Conservation (phyloP, 1,139 yeast genomes). For the Pichia sp. region DNA sequence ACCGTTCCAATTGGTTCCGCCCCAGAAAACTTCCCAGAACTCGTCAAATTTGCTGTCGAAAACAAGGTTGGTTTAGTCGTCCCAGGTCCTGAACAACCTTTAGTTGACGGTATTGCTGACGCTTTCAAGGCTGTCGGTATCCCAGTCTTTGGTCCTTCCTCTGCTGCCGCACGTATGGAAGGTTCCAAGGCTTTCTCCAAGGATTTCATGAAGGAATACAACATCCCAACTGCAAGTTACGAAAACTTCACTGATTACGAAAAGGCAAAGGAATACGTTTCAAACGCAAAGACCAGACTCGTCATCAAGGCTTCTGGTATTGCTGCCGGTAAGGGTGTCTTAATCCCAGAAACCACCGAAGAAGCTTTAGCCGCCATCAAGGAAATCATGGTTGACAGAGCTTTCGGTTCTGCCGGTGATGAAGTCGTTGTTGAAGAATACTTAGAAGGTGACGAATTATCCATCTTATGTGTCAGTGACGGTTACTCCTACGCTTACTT, state of each 20-base stretch:
- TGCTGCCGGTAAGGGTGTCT: conserved; percentile 98
- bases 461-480: conserved; percentile 89
- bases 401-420: conserved; percentile 93
- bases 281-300: conserved; percentile 65
- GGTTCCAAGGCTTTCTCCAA: conserved; percentile 97
- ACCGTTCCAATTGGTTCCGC: conserved; percentile 69
- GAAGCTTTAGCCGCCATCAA: conserved; percentile 86
- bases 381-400: conserved; percentile 86
- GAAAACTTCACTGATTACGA: conserved; percentile 76
- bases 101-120: conserved; percentile 87
- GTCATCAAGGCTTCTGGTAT: conserved; percentile 98
- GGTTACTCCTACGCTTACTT: conserved; percentile 90
- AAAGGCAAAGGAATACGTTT: conserved; percentile 70
- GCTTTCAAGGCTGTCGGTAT: conserved; percentile 76
- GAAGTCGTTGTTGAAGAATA: conserved; percentile 97
- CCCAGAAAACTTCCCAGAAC: conserved; percentile 55
- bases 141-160: conserved; percentile 95
- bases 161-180: conserved; percentile 90
- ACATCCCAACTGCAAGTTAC: conserved; percentile 92
- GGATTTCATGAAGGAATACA: conserved; percentile 88
- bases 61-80: conserved; percentile 72
- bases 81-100: conserved; percentile 99
- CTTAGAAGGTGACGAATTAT: conserved; percentile 95
- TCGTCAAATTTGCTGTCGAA: conserved; percentile 67
- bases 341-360: conserved; percentile 80